A percentile compares a stretch with the other conserved stretches of the same genome.
phyloP scores from a whole-genome alignment of 202 grass and related monocot genomes.

The Saccharum hybrid region DNA sequence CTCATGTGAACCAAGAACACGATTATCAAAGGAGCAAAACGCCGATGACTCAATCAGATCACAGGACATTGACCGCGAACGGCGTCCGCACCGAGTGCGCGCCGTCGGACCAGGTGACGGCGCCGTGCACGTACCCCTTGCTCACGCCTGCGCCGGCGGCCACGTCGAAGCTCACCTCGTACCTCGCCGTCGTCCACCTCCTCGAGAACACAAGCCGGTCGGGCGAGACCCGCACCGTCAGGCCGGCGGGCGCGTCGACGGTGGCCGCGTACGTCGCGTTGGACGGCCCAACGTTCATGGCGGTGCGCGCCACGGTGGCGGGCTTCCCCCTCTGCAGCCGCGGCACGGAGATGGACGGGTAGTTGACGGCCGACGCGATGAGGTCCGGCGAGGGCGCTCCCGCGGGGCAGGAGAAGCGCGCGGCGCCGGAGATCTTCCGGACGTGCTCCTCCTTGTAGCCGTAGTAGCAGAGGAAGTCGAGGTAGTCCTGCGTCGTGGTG shows the following conservation, averaged over 20 bases:
- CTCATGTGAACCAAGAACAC: background rate
- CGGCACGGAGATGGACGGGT: constrained; percentile 88
- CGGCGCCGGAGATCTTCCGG: constrained; percentile 60
- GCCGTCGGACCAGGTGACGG: constrained; percentile 83
- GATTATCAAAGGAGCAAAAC: background rate
- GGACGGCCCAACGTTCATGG: constrained; percentile 76
- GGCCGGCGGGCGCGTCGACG: constrained; percentile 58
- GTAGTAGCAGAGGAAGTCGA: constrained; percentile 82
- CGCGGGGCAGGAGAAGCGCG: constrained; percentile 56
- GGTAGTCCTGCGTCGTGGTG: constrained; percentile 74
- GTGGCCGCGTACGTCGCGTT: constrained; percentile 66
- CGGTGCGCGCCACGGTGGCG: constrained; percentile 56
- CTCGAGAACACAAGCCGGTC: constrained; percentile 62
- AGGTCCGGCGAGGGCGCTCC: constrained; percentile 59
- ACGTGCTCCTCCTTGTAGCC: constrained; percentile 82
- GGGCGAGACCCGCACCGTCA: constrained; percentile 67
- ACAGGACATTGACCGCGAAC: constrained; percentile 82
- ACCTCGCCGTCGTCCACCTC: constrained; percentile 75
- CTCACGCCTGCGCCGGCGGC: constrained; percentile 35
- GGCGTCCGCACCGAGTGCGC: constrained; percentile 75
- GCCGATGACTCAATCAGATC: constrained; percentile 1
- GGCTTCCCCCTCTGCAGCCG: constrained; percentile 49
- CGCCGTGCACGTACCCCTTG: constrained; percentile 68
- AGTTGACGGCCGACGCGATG: constrained; percentile 72
- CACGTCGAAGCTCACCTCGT: constrained; percentile 66